Conservation (phyloP, 2,329 filamentous ascomycete species). For the Apiospora phragmitis region DNA sequence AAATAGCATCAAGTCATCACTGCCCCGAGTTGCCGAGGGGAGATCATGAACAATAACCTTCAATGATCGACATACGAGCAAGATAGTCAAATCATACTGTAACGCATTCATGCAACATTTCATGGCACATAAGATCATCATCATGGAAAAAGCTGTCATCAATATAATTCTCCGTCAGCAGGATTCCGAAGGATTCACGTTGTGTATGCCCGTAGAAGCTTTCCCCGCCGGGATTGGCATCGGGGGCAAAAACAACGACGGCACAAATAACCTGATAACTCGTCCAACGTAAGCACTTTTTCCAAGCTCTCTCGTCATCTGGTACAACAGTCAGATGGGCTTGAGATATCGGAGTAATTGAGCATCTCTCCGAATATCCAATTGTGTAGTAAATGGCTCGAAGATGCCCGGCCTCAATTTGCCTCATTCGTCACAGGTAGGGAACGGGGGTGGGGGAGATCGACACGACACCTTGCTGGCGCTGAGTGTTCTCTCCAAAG, state of each 20-base stretch:
- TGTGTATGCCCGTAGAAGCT: neutral
- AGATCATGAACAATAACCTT: neutral
- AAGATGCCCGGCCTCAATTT: neutral
- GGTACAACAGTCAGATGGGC: neutral
- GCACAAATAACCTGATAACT: neutral
- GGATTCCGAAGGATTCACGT: neutral
- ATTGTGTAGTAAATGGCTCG: neutral
- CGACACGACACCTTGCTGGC: neutral
- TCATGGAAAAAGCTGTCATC: neutral
- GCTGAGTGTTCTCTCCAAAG: neutral
- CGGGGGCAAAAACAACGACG: neutral
- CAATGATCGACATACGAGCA: neutral
- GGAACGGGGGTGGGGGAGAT: neutral
- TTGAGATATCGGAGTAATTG: neutral
- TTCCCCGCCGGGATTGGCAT: neutral
- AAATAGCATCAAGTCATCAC: neutral
- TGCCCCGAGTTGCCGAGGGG: neutral
- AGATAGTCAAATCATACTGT: neutral
- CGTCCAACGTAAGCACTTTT: conserved; percentile 5
- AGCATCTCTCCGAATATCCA: neutral
- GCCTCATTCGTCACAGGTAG: conserved; percentile 6
- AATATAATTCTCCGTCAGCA: neutral
- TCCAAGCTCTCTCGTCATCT: neutral
- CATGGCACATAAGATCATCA: neutral
- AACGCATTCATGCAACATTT: neutral